Base-by-base conservation (phyloP, 1,139 yeast species). In the Candida smagusa region DNA sequence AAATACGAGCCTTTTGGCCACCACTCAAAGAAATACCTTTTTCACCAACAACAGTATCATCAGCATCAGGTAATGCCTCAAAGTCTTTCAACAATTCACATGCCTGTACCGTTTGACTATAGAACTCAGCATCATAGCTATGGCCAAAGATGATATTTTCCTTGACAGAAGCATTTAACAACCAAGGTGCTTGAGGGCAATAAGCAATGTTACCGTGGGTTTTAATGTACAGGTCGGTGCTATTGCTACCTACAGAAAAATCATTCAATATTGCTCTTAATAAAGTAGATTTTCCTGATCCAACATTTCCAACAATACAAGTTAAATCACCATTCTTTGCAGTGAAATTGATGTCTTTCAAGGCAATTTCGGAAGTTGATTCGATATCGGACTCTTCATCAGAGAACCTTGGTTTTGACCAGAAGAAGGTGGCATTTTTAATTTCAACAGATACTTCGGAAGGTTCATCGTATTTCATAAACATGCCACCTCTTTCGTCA, bases 291-390 rank as follows among this genome's bases (percentile, higher is more conserved):
- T 59, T 59, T 11, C 64, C 64, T 16, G 59, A 43, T 2, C 64
- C 64, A 13, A 59, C 64, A 33, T 49, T 45, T 8, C 64, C 64
- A 6, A 58, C 62, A 9, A 59, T 44, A 41, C 64, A 59, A 1
- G 61, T 56, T 36, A 59, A 46, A 23, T 54, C 47, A 9, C 60
- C 61, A 39, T 52, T 52, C 22, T 37, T 48, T 9, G 64, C 63
- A 4, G 41, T 36, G 33, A 59, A 56, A 31, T 49, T 44, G 28
- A 55, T 49, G 33, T 50, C 35, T 2, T 44, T 37, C 33, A 59
- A 49, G 1, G 63, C 63, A 35, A 39, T 34, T 16, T 16, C 19
- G 5, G 19, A 16, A 16, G 3, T 16, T 16, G 19, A 4, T 16
- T 16, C 19, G 19, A 16, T 16, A 16, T 16, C 19, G 5, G 19